phyloP scores from a whole-genome alignment of 495 filamentous ascomycete species.

The Xylaria longipes region DNA sequence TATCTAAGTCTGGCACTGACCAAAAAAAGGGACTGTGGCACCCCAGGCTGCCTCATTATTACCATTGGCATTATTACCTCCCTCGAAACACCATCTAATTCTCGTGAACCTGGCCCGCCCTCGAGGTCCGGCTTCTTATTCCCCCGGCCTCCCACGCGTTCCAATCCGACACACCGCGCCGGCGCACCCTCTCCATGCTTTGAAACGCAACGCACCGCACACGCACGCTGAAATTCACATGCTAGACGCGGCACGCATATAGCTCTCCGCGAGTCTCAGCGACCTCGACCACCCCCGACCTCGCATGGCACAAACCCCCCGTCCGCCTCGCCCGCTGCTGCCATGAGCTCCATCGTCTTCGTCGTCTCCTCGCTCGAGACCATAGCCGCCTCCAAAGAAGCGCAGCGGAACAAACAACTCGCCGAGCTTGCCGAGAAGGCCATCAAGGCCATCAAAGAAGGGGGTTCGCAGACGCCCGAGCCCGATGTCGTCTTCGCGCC shows the following conservation, averaged over 20 bases:
- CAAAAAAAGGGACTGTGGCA: slow-evolving; percentile 17
- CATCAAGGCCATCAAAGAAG: slow-evolving; percentile 78
- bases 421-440: slow-evolving; percentile 81
- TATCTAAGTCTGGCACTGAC: background rate
- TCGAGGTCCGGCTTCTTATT: background rate
- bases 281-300: slow-evolving; percentile 26
- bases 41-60: background rate
- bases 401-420: slow-evolving; percentile 78
- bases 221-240: slow-evolving; percentile 10
- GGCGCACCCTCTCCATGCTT: slow-evolving; percentile 1
- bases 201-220: background rate
- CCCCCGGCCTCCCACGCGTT: background rate
- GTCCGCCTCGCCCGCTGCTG: slow-evolving; percentile 57
- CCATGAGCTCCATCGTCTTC: slow-evolving; percentile 93
- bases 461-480: slow-evolving; percentile 72
- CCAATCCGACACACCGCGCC: background rate
- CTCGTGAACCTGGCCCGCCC: background rate
- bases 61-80: background rate
- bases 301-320: slow-evolving; percentile 48
- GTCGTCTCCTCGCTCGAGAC: slow-evolving; percentile 89
- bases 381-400: slow-evolving; percentile 88
- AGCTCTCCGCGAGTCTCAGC: slow-evolving; percentile 17
- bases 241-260: slow-evolving; percentile 2
- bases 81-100: background rate
- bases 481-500: slow-evolving; percentile 93